These are phyloP conservation scores for Cyclotella kingstonii DNA, from an alignment of 108 stramenopile genomes.

Conservation along the genomic window DNA sequence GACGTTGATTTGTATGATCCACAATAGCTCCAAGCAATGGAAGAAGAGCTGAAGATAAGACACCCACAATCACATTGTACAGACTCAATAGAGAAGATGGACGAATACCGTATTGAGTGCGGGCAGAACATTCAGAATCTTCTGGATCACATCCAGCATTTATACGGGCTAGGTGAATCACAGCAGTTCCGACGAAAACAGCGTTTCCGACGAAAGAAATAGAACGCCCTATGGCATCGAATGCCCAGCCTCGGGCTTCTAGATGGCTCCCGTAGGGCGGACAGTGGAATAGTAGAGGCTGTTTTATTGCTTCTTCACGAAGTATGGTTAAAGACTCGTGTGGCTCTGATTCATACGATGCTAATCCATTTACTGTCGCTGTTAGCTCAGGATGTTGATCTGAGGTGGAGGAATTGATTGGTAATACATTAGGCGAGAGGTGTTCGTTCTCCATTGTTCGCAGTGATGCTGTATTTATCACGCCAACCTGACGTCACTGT, in stretches of 20 bases:
- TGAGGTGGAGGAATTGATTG: too few relatives aligned
- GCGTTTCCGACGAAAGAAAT: conserved; percentile 57
- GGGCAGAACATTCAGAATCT: conserved; percentile 51
- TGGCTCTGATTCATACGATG: too few relatives aligned
- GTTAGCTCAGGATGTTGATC: too few relatives aligned
- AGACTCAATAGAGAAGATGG: conserved; percentile 73
- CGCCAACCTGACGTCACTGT: too few relatives aligned
- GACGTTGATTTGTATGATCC: conserved; percentile 66
- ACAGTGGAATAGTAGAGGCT: conserved; percentile 21
- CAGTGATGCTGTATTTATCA: too few relatives aligned
- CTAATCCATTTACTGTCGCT: too few relatives aligned
- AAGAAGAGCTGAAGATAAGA: conserved; percentile 46
- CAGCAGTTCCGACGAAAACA: conserved; percentile 64
- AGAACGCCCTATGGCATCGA: conserved; percentile 48
- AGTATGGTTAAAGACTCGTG: too few relatives aligned
- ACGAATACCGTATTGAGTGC: conserved; percentile 55
- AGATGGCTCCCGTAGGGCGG: conserved; percentile 45
- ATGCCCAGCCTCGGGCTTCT: conserved; percentile 69
- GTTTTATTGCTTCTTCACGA: too few relatives aligned
- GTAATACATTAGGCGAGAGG: too few relatives aligned
- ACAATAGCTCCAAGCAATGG: conserved; percentile 74
- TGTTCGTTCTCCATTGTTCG: too few relatives aligned
- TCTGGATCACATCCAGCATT: conserved; percentile 59
- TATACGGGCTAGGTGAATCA: conserved; percentile 59
- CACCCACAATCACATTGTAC: conserved; percentile 63